Percentiles rank a stretch among this genome's conserved stretches.
Conservation (phyloP, 305 asterid genomes). For the Fraxinus greggii region DNA sequence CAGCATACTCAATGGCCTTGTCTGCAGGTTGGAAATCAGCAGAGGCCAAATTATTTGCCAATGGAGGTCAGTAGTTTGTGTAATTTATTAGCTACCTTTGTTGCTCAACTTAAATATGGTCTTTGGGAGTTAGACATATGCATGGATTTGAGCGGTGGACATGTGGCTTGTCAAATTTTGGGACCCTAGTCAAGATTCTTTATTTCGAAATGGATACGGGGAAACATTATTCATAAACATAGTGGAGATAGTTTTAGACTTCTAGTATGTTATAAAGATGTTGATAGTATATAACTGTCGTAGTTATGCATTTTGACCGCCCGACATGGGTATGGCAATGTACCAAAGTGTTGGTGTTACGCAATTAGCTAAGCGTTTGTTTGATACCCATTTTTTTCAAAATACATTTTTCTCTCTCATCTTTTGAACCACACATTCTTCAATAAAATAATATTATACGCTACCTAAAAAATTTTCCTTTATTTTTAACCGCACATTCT, state of each 20-base stretch:
- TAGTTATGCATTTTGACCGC: background rate
- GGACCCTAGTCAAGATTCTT: background rate
- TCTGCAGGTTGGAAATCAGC: constrained; percentile 59
- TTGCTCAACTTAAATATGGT: background rate
- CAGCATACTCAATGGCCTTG: constrained; percentile 63
- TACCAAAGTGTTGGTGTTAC: background rate
- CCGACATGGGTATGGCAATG: background rate
- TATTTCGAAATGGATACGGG: background rate
- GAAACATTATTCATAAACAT: background rate
- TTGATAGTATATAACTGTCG: background rate
- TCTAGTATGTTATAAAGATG: background rate
- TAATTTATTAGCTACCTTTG: background rate
- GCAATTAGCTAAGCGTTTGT: background rate
- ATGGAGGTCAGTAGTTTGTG: constrained; percentile 72
- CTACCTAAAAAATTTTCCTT: background rate
- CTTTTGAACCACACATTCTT: background rate
- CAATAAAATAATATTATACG: background rate
- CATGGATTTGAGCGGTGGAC: background rate
- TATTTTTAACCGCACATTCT: background rate
- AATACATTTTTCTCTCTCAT: background rate
- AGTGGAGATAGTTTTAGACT: background rate
- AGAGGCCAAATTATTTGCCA: constrained; percentile 69
- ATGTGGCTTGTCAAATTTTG: background rate
- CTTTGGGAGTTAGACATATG: background rate
- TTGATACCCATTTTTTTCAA: background rate